Evolutionary conservation across 2,329 filamentous ascomycete species (phyloP).

Genomic region (Cadophora sp.): DNA sequence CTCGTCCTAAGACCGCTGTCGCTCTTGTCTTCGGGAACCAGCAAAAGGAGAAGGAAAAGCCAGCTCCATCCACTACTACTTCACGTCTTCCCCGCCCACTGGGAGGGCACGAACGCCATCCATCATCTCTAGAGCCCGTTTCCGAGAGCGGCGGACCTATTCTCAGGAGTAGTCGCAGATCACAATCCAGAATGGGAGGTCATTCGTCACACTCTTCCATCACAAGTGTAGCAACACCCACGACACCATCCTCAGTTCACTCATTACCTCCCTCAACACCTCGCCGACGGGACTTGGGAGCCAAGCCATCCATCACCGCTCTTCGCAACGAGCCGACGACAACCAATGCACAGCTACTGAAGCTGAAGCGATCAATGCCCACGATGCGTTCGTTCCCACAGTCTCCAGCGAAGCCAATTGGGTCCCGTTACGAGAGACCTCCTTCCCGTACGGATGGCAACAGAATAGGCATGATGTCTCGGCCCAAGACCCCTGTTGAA

Average conservation of each 20-base stretch:
- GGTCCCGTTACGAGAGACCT: conserved; percentile 61
- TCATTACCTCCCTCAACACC: conserved; percentile 65
- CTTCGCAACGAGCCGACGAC: conserved; percentile 67
- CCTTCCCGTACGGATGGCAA: conserved; percentile 61
- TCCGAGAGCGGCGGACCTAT: conserved; percentile 85
- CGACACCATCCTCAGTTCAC: conserved; percentile 61
- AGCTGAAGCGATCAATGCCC: conserved; percentile 70
- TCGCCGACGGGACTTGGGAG: conserved; percentile 63
- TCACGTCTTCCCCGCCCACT: conserved; percentile 84
- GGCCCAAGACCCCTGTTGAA: conserved; percentile 77
- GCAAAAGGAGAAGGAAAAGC: conserved; percentile 46
- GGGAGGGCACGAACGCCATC: conserved; percentile 69
- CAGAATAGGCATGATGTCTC: conserved; percentile 58
- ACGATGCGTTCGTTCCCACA: conserved; percentile 58
- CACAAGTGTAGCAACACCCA: conserved; percentile 66
- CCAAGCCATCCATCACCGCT: conserved; percentile 60
- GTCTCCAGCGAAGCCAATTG: conserved; percentile 57
- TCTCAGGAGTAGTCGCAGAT: conserved; percentile 62
- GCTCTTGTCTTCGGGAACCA: conserved; percentile 93
- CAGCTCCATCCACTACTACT: conserved; percentile 46
- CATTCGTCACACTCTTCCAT: conserved; percentile 75
- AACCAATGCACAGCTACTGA: conserved; percentile 68
- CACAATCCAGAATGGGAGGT: conserved; percentile 70
- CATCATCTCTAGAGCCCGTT: conserved; percentile 86
- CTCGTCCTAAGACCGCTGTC: conserved; percentile 75